Percentiles rank a stretch among this genome's conserved stretches.
Conservation (phyloP, 2,329 filamentous ascomycete species). For the Alternaria sp. region DNA sequence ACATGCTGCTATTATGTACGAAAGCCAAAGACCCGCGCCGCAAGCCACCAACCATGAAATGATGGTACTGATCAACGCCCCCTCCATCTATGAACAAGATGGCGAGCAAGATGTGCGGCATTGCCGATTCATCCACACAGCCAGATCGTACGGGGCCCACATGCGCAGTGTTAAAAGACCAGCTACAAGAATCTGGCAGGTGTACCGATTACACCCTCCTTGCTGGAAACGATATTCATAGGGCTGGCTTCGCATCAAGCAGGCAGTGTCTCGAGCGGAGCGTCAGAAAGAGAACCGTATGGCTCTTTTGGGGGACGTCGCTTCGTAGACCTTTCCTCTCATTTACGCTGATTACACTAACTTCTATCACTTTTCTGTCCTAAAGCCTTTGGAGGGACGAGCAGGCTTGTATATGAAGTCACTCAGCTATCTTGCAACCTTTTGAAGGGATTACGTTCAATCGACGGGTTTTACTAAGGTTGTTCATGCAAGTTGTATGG, state of each 20-base stretch:
- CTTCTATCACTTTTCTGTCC: not conserved
- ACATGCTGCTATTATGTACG: not conserved
- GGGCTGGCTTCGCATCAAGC: not conserved
- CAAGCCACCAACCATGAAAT: not conserved
- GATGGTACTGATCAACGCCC: not conserved
- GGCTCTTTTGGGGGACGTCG: not conserved
- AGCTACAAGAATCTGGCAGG: slow-evolving; percentile 1
- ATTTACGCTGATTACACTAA: not conserved
- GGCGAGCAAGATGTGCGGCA: not conserved
- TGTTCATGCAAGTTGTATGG: not conserved
- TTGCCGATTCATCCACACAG: slow-evolving; percentile 4
- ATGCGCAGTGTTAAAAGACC: not conserved
- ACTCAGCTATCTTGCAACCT: not conserved
- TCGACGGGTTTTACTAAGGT: not conserved
- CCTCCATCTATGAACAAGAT: not conserved
- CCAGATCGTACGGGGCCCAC: not conserved
- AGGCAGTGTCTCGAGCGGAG: not conserved
- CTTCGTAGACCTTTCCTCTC: not conserved
- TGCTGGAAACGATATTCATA: not conserved
- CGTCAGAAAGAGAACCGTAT: not conserved
- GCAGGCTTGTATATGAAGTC: not conserved
- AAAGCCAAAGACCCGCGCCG: not conserved
- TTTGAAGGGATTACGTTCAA: not conserved
- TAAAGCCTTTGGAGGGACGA: not conserved
- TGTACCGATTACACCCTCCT: slow-evolving; percentile 1